Evolutionary conservation across 768 basidiomycete genomes (phyloP), one percentile per base, ranked within the genome.

Genomic region (Lentinula sp.): DNA sequence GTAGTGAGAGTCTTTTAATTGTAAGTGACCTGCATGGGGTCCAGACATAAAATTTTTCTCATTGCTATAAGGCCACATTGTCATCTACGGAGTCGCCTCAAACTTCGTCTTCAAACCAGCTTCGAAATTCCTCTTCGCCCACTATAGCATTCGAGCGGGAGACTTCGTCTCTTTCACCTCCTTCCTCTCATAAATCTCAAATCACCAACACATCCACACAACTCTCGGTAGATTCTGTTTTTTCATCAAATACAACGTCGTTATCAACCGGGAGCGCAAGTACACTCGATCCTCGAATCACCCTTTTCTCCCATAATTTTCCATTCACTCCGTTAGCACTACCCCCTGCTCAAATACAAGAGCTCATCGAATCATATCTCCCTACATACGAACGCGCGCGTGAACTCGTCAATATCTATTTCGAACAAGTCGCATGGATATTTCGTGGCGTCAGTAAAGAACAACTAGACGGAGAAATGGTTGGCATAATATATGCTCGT

Each of bases 261-360:
- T 4, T 35, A 9, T 48, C 46, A 32, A 23, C 56, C 11, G 48
- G 35, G 16, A 39, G 45, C 37, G 5, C 57, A 11, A 34, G 48
- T 46, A 59, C 40, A 34, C 9, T 50, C 11, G 57, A 59, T 37
- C 45, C 57, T 4, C 57, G 57, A 15, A 21, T 59, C 45, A 50
- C 57, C 10, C 46, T 59, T 4, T 86, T 88, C 69, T 84, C 86
- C 4, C 78, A 77, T 43, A 73, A 80, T 21, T 89, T 88, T 68
- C 87, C 86, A 0, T 84, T 88, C 68, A 85, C 84, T 0, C 86
- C 86, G 18, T 70, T 83, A 64, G 85, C 84, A 37, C 15, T 60
- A 18, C 70, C 78, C 4, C 67, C 79, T 1, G 64, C 70, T 7
- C 76, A 76, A 32, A 76, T 84, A 35, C 80, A 80, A 57, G 75